These are phyloP conservation scores for Nitzschia inconspicua DNA, from an alignment of 108 stramenopile genomes.

Conservation along the genomic window DNA sequence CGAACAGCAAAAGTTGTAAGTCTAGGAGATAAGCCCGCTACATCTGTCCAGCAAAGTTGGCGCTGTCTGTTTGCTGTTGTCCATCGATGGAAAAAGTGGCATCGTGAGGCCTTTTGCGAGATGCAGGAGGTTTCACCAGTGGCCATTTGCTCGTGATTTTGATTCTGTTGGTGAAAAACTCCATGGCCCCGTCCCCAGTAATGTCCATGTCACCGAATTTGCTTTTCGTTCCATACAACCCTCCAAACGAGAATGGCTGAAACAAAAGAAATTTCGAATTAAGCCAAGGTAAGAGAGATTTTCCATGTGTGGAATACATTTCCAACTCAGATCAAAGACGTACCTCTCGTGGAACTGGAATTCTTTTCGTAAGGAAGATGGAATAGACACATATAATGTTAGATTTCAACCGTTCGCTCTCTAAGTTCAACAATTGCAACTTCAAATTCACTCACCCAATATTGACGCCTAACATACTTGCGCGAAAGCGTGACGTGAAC, in stretches of 20 bases:
- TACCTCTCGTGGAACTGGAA: no score
- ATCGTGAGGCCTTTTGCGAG: conserved; percentile 11
- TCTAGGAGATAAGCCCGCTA: no score
- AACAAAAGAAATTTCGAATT: conserved; percentile 8
- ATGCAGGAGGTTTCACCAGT: conserved; percentile 21
- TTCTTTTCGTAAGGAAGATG: no score
- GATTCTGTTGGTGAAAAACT: conserved; percentile 95
- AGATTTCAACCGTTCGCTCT: no score
- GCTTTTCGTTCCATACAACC: conserved; percentile 87
- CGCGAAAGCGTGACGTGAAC: conserved; percentile 84
- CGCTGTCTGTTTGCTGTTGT: conserved; percentile 13
- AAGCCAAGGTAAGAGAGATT: no score
- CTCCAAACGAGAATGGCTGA: conserved; percentile 95
- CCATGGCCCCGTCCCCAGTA: conserved; percentile 94
- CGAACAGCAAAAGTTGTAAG: no score
- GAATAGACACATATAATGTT: no score
- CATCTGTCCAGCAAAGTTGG: conserved; percentile 43
- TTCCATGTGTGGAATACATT: no score
- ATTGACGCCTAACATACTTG: conserved; percentile 82
- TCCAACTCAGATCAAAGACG: no score
- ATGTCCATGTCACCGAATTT: conserved; percentile 98
- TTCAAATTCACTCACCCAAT: conserved; percentile 24
- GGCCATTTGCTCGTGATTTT: conserved; percentile 95
- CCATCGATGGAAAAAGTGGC: neutral
- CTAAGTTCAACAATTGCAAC: no score